Evolutionary conservation across 768 basidiomycete genomes (phyloP).

Genomic region (Mycena sanguinolenta): DNA sequence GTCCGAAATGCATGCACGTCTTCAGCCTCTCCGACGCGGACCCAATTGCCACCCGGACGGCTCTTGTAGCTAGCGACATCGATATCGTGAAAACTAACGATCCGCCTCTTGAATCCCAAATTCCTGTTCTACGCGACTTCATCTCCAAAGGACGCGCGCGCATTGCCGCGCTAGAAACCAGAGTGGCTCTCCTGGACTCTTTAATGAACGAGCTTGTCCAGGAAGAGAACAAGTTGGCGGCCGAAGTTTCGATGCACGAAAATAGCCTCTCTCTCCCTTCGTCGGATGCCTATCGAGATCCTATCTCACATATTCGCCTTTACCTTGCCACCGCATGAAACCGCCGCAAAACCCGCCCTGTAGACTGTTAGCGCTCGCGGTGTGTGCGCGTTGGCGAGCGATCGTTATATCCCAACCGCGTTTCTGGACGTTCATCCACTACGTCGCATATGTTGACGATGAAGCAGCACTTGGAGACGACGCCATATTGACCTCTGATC

Average conservation of each 20-base stretch:
- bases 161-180: not conserved
- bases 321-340: too few relatives aligned
- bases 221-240: not conserved
- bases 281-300: conserved; percentile 14
- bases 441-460: too few relatives aligned
- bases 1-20: too few relatives aligned
- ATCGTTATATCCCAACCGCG: not conserved
- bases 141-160: not conserved
- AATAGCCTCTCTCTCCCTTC: conserved; percentile 9
- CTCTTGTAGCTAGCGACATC: not conserved
- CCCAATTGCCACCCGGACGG: too few relatives aligned
- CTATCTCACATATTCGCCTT: conserved; percentile 19
- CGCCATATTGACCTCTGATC: too few relatives aligned
- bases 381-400: conserved; percentile 43
- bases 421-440: not conserved
- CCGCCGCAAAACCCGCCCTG: not conserved
- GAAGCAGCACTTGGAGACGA: too few relatives aligned
- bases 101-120: conserved; percentile 1
- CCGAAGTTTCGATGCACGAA: conserved; percentile 13
- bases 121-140: conserved; percentile 10
- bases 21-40: too few relatives aligned
- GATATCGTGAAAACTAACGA: conserved; percentile 13
- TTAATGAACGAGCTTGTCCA: not conserved
- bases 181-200: not conserved
- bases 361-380: conserved; percentile 41